These are phyloP conservation scores for Echria macrotheca DNA, from an alignment of 495 filamentous ascomycete species.

Conservation along the genomic window DNA sequence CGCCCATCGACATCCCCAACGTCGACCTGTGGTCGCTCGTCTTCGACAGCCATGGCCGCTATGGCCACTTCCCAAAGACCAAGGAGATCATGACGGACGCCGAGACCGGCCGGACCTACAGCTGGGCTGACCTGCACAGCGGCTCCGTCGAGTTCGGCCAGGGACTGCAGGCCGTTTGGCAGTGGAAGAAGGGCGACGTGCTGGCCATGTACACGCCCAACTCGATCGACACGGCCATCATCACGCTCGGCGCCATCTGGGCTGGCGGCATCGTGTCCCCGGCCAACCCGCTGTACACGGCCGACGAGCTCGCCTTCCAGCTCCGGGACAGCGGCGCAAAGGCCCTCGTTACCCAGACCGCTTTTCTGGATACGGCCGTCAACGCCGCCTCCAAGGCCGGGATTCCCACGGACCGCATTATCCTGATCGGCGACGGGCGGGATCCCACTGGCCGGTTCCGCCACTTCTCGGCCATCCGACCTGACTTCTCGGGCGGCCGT, in stretches of 20 bases:
- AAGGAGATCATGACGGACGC: constrained; percentile 73
- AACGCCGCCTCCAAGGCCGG: constrained; percentile 65
- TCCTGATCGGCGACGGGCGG: constrained; percentile 70
- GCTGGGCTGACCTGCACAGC: constrained; percentile 59
- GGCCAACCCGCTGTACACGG: constrained; percentile 83
- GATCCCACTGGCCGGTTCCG: constrained; percentile 56
- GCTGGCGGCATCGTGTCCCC: constrained; percentile 76
- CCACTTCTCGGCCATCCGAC: constrained; percentile 70
- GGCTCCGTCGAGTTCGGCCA: constrained; percentile 71
- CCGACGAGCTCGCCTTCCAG: constrained; percentile 82
- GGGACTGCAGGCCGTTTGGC: constrained; percentile 63
- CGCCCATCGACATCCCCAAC: constrained; percentile 55
- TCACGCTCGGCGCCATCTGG: constrained; percentile 79
- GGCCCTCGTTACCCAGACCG: constrained; percentile 63
- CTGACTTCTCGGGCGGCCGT: no score
- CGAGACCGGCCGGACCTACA: constrained; percentile 67
- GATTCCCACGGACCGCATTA: constrained; percentile 60
- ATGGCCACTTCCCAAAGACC: constrained; percentile 15
- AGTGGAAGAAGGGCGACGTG: constrained; percentile 79
- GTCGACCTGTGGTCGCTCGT: constrained; percentile 71
- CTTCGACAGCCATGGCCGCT: constrained; percentile 36
- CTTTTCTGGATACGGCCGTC: constrained; percentile 54
- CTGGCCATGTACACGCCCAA: constrained; percentile 68
- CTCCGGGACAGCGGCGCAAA: constrained; percentile 75
- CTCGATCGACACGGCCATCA: constrained; percentile 50